Base-by-base conservation (phyloP, 1,139 yeast genomes). In the Blastobotrys arbuscula region DNA sequence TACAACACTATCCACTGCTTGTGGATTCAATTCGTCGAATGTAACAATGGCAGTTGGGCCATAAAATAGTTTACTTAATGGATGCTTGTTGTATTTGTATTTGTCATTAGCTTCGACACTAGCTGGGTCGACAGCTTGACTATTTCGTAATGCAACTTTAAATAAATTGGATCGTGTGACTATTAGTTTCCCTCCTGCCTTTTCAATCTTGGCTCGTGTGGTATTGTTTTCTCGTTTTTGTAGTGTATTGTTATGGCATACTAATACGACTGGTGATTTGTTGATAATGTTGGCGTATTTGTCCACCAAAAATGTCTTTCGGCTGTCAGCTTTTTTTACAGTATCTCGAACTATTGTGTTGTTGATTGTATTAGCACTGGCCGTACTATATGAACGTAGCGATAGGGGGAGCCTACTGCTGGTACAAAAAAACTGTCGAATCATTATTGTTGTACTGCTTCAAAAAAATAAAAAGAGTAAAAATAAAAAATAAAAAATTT, bases 31-130 rank as follows among this genome's bases (percentile, higher is more conserved):
- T 52, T 76, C 78, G 38, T 79, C 78, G 53, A 88, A 75, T 20
- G 84, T 67, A 49, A 90, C 79, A n/a, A 86, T 75, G 1, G 92
- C 95, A 1, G 96, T 83, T 26, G 97, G 96, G 5, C 97, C 97
- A 54, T 71, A 72, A 52, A 90, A 75, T 53, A 89, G 73, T 20
- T 83, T 81, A 35, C 76, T 65, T 56, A 90, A 69, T 10, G 95
- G 95, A 63, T 87, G 95, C 21, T 61, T 62, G 12, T 21, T 15
- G 18, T 24, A 16, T 16, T 21, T n/a, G 56, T 59, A 70, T 21
- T 44, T 20, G 19, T 51, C 48, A 62, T 70, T 70, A 15, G 82
- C 79, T 21, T 76, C 81, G 42, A 68, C 71, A 50, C 82, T 75
- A 1, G 95, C 92, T 3, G 97, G 97, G 62, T 89, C 95, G 1